Percentiles rank a stretch among this genome's conserved stretches.
phyloP scores from a whole-genome alignment of 1,284 basidiomycete genomes.

The Lentinula novae-zelandiae region DNA sequence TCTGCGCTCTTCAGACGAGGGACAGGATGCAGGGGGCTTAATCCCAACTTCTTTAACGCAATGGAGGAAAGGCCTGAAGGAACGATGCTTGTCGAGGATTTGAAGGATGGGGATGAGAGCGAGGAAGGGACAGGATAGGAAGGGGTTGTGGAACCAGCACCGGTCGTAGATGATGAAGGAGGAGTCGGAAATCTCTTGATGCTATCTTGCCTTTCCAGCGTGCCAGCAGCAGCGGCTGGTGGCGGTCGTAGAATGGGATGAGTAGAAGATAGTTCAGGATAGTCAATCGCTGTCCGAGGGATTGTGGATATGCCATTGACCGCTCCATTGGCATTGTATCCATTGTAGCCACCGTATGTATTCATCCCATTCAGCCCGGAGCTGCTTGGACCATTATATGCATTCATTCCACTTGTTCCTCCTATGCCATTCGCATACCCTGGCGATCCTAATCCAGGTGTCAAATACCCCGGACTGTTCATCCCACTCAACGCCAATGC shows the following conservation, averaged over 20 bases:
- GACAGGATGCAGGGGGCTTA: slow-evolving; percentile 31
- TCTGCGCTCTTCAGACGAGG: slow-evolving; percentile 60
- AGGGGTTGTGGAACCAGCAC: background rate
- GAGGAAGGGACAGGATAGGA: slow-evolving; percentile 10
- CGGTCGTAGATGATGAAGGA: background rate
- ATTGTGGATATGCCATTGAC: slow-evolving; percentile 18
- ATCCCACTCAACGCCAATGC: slow-evolving; percentile 48
- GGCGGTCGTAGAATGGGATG: slow-evolving; percentile 71
- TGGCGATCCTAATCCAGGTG: background rate
- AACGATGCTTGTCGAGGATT: background rate
- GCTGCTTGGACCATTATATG: background rate
- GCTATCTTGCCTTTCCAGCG: slow-evolving; percentile 66
- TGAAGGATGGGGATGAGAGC: slow-evolving; percentile 21
- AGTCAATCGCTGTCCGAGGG: slow-evolving; percentile 66
- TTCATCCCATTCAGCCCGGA: background rate
- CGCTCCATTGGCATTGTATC: slow-evolving; percentile 20
- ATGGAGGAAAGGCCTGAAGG: background rate
- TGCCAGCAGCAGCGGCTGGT: slow-evolving; percentile 60
- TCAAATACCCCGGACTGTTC: background rate
- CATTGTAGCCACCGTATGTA: background rate
- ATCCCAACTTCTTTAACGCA: background rate
- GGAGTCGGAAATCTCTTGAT: slow-evolving; percentile 34
- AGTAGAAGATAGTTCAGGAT: slow-evolving; percentile 60
- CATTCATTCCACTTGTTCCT: background rate
- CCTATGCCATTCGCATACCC: background rate